Base-by-base conservation (phyloP, 148 eudicot genomes). In the Nepenthes mirabilis region DNA sequence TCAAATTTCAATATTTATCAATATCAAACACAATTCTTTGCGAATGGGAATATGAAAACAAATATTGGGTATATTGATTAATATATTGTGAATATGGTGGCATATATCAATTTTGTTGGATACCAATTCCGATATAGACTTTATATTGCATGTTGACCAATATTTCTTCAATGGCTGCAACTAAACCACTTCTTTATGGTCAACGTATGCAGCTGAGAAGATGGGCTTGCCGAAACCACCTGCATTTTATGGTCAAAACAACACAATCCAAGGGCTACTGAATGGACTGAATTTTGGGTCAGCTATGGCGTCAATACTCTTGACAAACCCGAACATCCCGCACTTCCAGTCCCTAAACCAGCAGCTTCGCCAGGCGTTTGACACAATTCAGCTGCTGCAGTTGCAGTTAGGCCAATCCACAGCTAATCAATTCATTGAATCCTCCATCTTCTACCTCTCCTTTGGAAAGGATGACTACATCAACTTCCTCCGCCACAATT, bases 381-480 rank as follows among this genome's bases (percentile, higher is more conserved):
- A 85, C 48, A 77, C 82, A 0, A 66, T 85, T 59, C 91, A 85
- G 58, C 71, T 85, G 34, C 60, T 85, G 6, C 75, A 80, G 43
- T 65, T 82, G 47, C 77, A 80, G 34, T 72, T 85, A 8, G 79
- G 76, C n/a, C 66, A 70, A 62, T 60, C 65, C 2, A 60, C 56
- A 2, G 74, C 87, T 14, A 60, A 56, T 3, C 43, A 52, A 0
- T 67, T 71, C 45, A 60, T 82, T 51, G 50, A 54, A 9, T 82
- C 91, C 60, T 80, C 91, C 53, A 55, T 85, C 12, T 82, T 85
- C 77, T 85, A 73, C 71, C 74, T 82, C 37, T 85, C 91, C 34
- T 71, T 85, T 3, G 91, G 91, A 11, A 82, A 82, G 70, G 87
- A 82, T 61, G 91, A 85, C 57, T 79, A 72, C 55, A 64, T 81